These are phyloP conservation scores for Kluyveromyces dobzhanskii DNA, from an alignment of 805 yeast species.

Conservation along the genomic window DNA sequence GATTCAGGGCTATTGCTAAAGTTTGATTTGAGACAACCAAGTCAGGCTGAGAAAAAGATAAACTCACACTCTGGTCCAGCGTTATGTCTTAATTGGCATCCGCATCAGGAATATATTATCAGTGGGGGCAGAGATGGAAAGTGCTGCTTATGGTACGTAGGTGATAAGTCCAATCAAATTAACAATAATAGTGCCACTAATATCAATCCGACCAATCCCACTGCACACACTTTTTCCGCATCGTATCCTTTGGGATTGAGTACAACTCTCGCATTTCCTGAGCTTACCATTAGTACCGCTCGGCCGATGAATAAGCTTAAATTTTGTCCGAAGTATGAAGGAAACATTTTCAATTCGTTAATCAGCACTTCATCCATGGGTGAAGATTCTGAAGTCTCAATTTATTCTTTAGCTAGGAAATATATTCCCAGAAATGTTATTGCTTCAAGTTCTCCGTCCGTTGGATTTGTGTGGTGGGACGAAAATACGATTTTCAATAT, in stretches of 20 bases:
- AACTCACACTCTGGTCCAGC: slow-evolving; percentile 93
- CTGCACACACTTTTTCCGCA: slow-evolving; percentile 1
- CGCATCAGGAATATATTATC: slow-evolving; percentile 66
- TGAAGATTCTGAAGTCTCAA: slow-evolving; percentile 58
- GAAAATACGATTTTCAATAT: slow-evolving; percentile 25
- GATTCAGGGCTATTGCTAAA: slow-evolving; percentile 84
- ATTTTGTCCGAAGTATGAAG: slow-evolving; percentile 23
- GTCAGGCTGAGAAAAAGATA: slow-evolving; percentile 55
- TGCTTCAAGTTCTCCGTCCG: slow-evolving; percentile 22
- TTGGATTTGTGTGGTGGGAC: slow-evolving; percentile 31
- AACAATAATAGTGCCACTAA: slow-evolving; percentile 4
- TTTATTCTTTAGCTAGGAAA: slow-evolving; percentile 64
- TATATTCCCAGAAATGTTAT: slow-evolving; percentile 55
- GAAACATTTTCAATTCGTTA: slow-evolving; percentile 45
- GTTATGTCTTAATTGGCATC: slow-evolving; percentile 81
- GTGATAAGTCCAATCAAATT: slow-evolving; percentile 14
- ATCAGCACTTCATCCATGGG: slow-evolving; percentile 67
- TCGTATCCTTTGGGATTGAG: slow-evolving; percentile 4
- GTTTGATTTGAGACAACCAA: slow-evolving; percentile 74
- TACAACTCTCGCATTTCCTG: slow-evolving; percentile 39
- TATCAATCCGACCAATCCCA: background rate
- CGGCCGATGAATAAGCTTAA: slow-evolving; percentile 60
- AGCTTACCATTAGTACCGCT: slow-evolving; percentile 61
- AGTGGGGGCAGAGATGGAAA: slow-evolving; percentile 89
- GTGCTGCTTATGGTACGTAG: slow-evolving; percentile 29